Percentiles rank a stretch among this genome's conserved stretches.
Evolutionary conservation across 768 basidiomycete species (phyloP).

Genomic region (Mrakia blollopis): DNA sequence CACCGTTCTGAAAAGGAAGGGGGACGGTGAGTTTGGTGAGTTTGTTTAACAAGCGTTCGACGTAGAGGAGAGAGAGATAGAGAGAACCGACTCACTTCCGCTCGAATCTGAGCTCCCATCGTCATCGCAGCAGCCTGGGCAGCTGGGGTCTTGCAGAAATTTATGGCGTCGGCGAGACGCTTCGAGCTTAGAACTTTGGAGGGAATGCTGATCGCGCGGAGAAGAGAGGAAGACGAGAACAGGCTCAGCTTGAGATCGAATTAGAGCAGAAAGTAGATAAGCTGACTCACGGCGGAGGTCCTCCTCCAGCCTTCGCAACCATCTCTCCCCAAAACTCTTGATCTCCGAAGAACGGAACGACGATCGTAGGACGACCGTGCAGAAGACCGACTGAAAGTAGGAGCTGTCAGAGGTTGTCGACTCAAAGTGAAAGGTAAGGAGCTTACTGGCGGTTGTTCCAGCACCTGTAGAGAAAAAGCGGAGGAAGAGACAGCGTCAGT

Average conservation of each 20-base stretch:
- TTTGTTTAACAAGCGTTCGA: too few relatives aligned
- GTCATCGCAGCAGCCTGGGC: slow-evolving; percentile 52
- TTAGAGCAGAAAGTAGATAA: not conserved
- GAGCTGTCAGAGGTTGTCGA: too few relatives aligned
- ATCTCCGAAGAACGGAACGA: slow-evolving; percentile 65
- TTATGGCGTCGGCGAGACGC: slow-evolving; percentile 55
- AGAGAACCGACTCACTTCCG: slow-evolving; percentile 34
- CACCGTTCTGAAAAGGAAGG: slow-evolving; percentile 48
- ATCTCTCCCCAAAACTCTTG: slow-evolving; percentile 52
- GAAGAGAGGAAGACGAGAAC: not conserved
- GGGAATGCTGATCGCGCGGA: slow-evolving; percentile 43
- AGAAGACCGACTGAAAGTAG: slow-evolving; percentile 49
- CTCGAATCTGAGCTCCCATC: slow-evolving; percentile 54
- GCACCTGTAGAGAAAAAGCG: slow-evolving; percentile 49
- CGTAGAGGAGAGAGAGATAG: not conserved
- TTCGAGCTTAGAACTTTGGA: slow-evolving; percentile 52
- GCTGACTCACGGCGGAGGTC: slow-evolving; percentile 36
- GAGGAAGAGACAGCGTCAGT: not conserved
- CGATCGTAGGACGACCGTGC: slow-evolving; percentile 58
- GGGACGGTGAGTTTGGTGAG: too few relatives aligned
- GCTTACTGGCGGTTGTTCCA: slow-evolving; percentile 56
- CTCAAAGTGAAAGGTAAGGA: too few relatives aligned
- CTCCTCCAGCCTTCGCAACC: slow-evolving; percentile 59
- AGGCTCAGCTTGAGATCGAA: not conserved
- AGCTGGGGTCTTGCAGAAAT: slow-evolving; percentile 49